A percentile compares a stretch with the other conserved stretches of the same genome.
These are phyloP conservation scores for Papiliotrema laurentii DNA, from an alignment of 1,284 basidiomycete genomes.

Conservation along the genomic window DNA sequence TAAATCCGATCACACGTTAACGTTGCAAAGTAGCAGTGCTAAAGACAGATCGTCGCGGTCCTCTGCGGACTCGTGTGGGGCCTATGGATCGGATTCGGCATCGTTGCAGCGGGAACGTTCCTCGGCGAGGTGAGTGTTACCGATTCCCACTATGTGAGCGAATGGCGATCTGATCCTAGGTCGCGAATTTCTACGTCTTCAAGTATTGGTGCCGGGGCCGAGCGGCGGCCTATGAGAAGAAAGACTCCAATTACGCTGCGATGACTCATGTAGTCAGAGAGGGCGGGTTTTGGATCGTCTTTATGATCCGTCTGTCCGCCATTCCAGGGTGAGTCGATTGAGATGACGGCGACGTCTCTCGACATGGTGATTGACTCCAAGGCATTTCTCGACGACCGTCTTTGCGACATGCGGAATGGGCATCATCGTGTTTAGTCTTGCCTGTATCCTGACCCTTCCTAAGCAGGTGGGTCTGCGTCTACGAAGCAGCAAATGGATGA, in stretches of 20 bases:
- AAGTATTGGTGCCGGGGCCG: conserved; percentile 54
- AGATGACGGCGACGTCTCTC: neutral
- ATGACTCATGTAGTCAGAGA: conserved; percentile 70
- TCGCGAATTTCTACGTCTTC: conserved; percentile 45
- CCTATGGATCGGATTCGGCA: conserved; percentile 45
- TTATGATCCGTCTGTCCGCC: conserved; percentile 69
- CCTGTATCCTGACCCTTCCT: conserved; percentile 68
- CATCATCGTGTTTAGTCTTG: conserved; percentile 59
- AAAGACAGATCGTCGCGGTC: conserved; percentile 38
- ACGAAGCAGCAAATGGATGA: neutral
- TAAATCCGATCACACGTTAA: conserved; percentile 9
- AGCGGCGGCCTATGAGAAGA: conserved; percentile 66
- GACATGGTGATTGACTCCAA: conserved; percentile 2
- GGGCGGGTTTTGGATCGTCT: conserved; percentile 71
- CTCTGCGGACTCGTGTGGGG: conserved; percentile 45
- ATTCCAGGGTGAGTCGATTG: conserved; percentile 58
- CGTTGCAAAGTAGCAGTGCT: neutral
- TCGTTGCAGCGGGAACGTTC: conserved; percentile 38
- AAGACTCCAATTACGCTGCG: conserved; percentile 68
- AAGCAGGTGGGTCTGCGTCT: conserved; percentile 51
- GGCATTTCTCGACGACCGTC: conserved; percentile 55
- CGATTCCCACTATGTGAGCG: neutral
- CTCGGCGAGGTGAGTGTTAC: conserved; percentile 37
- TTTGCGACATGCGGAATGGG: conserved; percentile 76
- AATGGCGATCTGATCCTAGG: conserved; percentile 46